A percentile compares a stretch with the other conserved stretches of the same genome.
Conservation (phyloP, 2,329 filamentous ascomycete genomes). For the Hyphodiscus sp. region DNA sequence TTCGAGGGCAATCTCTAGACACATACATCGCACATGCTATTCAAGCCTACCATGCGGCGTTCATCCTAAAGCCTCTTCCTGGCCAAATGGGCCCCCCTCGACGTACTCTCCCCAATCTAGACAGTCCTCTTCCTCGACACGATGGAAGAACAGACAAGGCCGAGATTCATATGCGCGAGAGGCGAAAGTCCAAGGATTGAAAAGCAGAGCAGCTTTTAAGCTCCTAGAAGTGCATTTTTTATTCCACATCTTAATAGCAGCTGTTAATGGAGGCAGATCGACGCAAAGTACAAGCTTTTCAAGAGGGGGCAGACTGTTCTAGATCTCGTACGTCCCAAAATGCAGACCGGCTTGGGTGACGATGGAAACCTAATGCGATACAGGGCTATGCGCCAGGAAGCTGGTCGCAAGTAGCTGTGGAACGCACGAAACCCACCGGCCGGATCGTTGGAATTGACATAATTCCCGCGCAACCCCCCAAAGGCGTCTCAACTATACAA, state of each 20-base stretch:
- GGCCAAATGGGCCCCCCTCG: not conserved
- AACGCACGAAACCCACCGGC: slow-evolving; percentile 68
- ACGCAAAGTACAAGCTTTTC: slow-evolving; percentile 76
- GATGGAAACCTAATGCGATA: slow-evolving; percentile 2
- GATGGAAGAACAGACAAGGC: slow-evolving; percentile 77
- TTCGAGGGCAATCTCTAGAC: slow-evolving; percentile 13
- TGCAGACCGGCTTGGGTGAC: not conserved
- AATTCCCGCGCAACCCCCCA: slow-evolving; percentile 84
- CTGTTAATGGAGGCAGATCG: slow-evolving; percentile 50
- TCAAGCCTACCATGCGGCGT: not conserved
- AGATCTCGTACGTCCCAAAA: slow-evolving; percentile 62
- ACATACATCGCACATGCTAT: slow-evolving; percentile 2
- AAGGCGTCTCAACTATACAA: slow-evolving; percentile 89
- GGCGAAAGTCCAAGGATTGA: slow-evolving; percentile 73
- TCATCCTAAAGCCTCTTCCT: not conserved
- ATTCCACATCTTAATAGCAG: not conserved
- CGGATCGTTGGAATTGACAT: slow-evolving; percentile 88
- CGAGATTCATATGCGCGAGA: slow-evolving; percentile 66
- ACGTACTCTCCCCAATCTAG: not conserved
- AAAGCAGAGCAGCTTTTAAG: slow-evolving; percentile 91
- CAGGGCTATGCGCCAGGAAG: slow-evolving; percentile 71
- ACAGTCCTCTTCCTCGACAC: slow-evolving; percentile 53
- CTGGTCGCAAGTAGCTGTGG: slow-evolving; percentile 75
- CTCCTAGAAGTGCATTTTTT: slow-evolving; percentile 63
- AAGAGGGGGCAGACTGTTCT: slow-evolving; percentile 76